These are phyloP conservation scores for Citrus australasica DNA, from an alignment of 345 rosid species.

Conservation along the genomic window DNA sequence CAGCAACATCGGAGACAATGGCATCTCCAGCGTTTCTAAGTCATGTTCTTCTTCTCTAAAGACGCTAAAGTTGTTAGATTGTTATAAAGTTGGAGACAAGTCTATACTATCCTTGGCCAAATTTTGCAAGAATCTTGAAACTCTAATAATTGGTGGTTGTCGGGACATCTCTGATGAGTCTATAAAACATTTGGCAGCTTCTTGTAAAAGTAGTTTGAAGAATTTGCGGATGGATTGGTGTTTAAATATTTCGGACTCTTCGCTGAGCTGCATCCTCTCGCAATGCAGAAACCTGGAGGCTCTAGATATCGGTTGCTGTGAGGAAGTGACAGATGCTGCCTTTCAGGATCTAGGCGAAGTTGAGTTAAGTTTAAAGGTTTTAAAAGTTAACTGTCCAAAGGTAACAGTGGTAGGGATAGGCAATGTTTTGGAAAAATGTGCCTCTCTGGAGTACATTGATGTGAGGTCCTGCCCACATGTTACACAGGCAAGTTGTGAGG, in stretches of 20 bases:
- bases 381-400: slow-evolving; percentile 72
- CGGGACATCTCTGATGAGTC: slow-evolving; percentile 64
- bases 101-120: slow-evolving; percentile 58
- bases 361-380: slow-evolving; percentile 53
- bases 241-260: slow-evolving; percentile 63
- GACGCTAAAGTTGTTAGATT: slow-evolving; percentile 78
- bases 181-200: slow-evolving; percentile 52
- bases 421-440: slow-evolving; percentile 66
- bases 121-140: slow-evolving; percentile 69
- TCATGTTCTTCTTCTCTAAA: slow-evolving; percentile 62
- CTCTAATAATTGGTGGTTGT: slow-evolving; percentile 79
- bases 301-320: slow-evolving; percentile 89
- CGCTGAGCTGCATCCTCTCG: slow-evolving; percentile 56
- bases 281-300: slow-evolving; percentile 79
- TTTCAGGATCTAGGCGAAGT: slow-evolving; percentile 42
- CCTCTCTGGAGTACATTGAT: slow-evolving; percentile 64
- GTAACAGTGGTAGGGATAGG: slow-evolving; percentile 65
- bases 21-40: slow-evolving; percentile 61
- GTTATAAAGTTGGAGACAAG: slow-evolving; percentile 68
- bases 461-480: slow-evolving; percentile 81
- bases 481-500: slow-evolving; percentile 68
- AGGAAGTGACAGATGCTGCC: slow-evolving; percentile 69
- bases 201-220: slow-evolving; percentile 63
- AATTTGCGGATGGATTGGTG: slow-evolving; percentile 96
- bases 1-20: slow-evolving; percentile 66